Conservation (phyloP, 805 yeast species). For the Saccharomyces mikatae region DNA sequence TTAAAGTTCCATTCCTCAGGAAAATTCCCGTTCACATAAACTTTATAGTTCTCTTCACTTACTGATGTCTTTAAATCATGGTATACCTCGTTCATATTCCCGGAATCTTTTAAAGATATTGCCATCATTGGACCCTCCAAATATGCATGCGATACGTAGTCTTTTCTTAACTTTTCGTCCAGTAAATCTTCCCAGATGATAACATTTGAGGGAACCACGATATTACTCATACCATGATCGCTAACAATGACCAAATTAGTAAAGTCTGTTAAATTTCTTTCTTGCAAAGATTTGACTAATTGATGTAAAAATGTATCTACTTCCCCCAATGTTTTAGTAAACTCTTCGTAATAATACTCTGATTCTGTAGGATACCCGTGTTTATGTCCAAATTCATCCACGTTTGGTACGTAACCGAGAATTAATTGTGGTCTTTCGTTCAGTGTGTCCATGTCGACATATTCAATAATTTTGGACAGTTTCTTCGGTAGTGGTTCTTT, state of each 20-base stretch:
- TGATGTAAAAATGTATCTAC: conserved; percentile 60
- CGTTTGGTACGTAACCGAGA: conserved; percentile 69
- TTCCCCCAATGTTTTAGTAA: conserved; percentile 30
- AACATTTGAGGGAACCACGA: conserved; percentile 42
- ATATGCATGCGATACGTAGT: conserved; percentile 9
- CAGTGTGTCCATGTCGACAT: conserved; percentile 53
- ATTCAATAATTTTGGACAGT: conserved; percentile 46
- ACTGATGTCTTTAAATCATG: conserved; percentile 34
- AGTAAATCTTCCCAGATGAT: conserved; percentile 59
- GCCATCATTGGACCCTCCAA: conserved; percentile 16
- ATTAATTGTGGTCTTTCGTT: conserved; percentile 64
- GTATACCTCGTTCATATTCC: conserved; percentile 33
- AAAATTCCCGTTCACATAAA: conserved; percentile 51
- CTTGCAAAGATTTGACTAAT: conserved; percentile 39
- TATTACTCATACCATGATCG: conserved; percentile 93
- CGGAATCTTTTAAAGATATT: conserved; percentile 3
- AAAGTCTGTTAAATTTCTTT: conserved; percentile 52
- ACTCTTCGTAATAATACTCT: conserved; percentile 4
- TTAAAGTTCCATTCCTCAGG: conserved; percentile 30
- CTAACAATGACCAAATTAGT: conserved; percentile 74
- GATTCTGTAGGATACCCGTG: conserved; percentile 60
- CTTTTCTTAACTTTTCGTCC: conserved; percentile 30
- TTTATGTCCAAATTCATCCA: conserved; percentile 71
- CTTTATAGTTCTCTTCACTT: conserved; percentile 30
- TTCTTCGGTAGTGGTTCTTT: conserved; percentile 51